Evolutionary conservation across 345 rosid species (phyloP).

Genomic region (Eucalyptus polyanthemos): DNA sequence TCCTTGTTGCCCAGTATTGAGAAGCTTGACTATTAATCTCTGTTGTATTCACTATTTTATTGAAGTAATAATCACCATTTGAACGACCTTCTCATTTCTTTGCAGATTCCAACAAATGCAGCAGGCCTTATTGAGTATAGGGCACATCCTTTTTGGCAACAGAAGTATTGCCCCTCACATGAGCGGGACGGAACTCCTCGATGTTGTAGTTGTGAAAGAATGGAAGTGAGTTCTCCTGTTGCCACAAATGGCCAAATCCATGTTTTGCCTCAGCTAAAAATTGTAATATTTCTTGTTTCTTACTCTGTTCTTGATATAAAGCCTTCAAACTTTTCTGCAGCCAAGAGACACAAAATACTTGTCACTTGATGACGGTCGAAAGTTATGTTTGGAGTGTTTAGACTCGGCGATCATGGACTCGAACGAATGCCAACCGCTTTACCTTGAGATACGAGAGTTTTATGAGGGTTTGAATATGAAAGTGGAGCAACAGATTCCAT

Average conservation of each 20-base stretch:
- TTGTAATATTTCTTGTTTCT: background rate
- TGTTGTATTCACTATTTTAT: background rate
- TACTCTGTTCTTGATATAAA: background rate
- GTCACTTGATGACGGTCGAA: constrained; percentile 45
- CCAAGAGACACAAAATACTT: constrained; percentile 19
- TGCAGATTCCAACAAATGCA: constrained; percentile 75
- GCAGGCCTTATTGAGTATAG: constrained; percentile 83
- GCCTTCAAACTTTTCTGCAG: constrained; percentile 1
- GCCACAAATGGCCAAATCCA: background rate
- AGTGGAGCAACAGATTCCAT: constrained; percentile 32
- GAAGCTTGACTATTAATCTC: background rate
- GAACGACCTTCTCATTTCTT: background rate
- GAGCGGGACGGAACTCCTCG: constrained; percentile 88
- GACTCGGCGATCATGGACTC: constrained; percentile 40
- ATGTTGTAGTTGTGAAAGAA: constrained; percentile 94
- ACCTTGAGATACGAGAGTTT: constrained; percentile 32
- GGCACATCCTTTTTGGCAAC: constrained; percentile 92
- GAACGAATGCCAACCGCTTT: constrained; percentile 41
- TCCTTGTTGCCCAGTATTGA: background rate
- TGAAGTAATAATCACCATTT: background rate
- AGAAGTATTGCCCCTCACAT: constrained; percentile 94
- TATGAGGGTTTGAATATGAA: constrained; percentile 46
- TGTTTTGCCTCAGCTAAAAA: background rate
- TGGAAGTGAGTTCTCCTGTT: constrained; percentile 60
- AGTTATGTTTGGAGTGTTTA: constrained; percentile 34